phyloP scores from a whole-genome alignment of 2,329 filamentous ascomycete genomes.

The Cladosporium sphaerospermum region DNA sequence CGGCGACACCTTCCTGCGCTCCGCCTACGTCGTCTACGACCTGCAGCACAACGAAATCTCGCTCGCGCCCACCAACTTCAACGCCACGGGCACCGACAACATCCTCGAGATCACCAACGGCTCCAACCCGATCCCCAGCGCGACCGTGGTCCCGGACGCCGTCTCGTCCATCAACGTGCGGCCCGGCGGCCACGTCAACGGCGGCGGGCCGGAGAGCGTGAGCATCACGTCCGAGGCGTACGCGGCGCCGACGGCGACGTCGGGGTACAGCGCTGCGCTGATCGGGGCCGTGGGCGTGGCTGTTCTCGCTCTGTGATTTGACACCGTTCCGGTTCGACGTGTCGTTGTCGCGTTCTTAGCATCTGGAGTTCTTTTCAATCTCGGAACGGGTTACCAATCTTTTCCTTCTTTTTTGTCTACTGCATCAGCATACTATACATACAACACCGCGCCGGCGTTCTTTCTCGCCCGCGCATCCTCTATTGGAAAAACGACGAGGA shows the following conservation, averaged over 20 bases:
- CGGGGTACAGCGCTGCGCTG: constrained; percentile 22
- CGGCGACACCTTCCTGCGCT: constrained; percentile 58
- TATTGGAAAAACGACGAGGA: too few species aligned
- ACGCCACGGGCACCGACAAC: constrained; percentile 43
- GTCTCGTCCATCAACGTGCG: constrained; percentile 41
- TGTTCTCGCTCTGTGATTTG: constrained; percentile 21
- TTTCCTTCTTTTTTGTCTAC: too few species aligned
- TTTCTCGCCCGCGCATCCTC: too few species aligned
- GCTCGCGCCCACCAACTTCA: constrained; percentile 56
- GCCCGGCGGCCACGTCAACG: constrained; percentile 37
- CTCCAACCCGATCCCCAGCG: constrained; percentile 44
- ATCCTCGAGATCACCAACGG: constrained; percentile 51
- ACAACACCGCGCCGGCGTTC: too few species aligned
- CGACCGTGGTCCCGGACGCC: constrained; percentile 45
- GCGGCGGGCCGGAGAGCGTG: constrained; percentile 6
- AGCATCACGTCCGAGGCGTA: constrained; percentile 14
- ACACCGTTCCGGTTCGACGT: not conserved
- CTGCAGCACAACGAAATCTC: constrained; percentile 55
- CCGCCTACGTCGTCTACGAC: constrained; percentile 59
- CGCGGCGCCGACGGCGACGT: constrained; percentile 22
- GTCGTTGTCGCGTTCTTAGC: not conserved
- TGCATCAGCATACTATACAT: too few species aligned
- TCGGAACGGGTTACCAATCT: too few species aligned
- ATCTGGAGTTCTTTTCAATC: too few species aligned
- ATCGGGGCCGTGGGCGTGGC: constrained; percentile 24